Percentiles rank a stretch among this genome's conserved stretches.
Evolutionary conservation across 108 stramenopile species (phyloP).

Genomic region (Conticribra guillardii): DNA sequence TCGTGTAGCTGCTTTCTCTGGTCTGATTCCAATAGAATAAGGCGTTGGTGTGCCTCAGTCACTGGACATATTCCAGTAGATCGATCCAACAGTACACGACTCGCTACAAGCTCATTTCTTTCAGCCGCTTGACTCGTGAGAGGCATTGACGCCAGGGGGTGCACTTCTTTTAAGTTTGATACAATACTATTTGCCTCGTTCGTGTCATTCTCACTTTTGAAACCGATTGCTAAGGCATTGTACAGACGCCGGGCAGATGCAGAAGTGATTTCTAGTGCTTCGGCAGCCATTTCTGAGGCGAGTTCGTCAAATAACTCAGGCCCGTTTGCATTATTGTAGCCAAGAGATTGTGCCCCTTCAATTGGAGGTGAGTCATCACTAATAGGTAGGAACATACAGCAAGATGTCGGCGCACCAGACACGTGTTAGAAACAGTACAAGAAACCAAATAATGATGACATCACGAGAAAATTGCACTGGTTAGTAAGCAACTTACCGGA

Average conservation of each 20-base stretch:
- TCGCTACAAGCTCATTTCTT: constrained; percentile 62
- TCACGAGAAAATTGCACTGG: too few species aligned
- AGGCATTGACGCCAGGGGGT: constrained; percentile 60
- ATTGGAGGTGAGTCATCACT: constrained; percentile 51
- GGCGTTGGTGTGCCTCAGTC: constrained; percentile 64
- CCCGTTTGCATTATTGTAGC: constrained; percentile 51
- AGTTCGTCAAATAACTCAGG: constrained; percentile 76
- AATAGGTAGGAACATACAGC: background rate
- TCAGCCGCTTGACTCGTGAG: constrained; percentile 45
- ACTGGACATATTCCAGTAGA: constrained; percentile 65
- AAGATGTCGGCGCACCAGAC: background rate
- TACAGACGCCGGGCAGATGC: constrained; percentile 75
- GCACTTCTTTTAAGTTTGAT: constrained; percentile 49
- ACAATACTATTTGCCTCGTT: constrained; percentile 7
- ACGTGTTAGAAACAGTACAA: too few species aligned
- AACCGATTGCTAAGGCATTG: constrained; percentile 69
- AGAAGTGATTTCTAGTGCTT: constrained; percentile 73
- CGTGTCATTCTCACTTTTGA: constrained; percentile 22
- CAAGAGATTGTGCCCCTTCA: constrained; percentile 54
- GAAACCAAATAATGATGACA: too few species aligned
- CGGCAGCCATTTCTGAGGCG: constrained; percentile 71
- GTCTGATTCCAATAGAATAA: constrained; percentile 62
- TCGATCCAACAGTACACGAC: constrained; percentile 63
- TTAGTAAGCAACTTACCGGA: constrained; percentile 33
- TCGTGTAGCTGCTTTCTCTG: constrained; percentile 66